Conservation (phyloP, 768 basidiomycete genomes). For the Leccinum incarnatum region DNA sequence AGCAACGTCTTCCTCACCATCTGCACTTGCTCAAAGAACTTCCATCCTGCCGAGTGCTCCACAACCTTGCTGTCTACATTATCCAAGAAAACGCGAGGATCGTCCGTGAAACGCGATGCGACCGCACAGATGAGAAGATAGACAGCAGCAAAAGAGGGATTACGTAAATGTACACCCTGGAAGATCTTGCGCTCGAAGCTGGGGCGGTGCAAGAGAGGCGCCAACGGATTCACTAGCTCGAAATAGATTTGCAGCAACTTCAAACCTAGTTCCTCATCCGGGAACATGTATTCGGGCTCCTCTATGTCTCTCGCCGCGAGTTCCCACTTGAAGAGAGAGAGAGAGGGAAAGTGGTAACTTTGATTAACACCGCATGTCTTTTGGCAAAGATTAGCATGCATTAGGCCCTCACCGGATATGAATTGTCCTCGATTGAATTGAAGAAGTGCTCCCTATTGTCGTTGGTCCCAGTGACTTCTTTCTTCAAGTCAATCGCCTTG, state of each 20-base stretch:
- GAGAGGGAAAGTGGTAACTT: background rate
- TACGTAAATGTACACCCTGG: constrained; percentile 47
- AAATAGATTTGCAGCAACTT: constrained; percentile 68
- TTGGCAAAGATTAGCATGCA: background rate
- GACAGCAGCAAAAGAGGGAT: constrained; percentile 53
- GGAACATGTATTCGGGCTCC: constrained; percentile 42
- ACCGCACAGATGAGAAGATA: constrained; percentile 73
- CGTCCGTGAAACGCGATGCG: constrained; percentile 53
- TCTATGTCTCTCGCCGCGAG: constrained; percentile 16
- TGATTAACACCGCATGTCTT: background rate
- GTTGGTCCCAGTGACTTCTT: constrained; percentile 47
- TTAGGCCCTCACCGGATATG: constrained; percentile 26
- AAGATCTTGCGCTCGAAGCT: constrained; percentile 55
- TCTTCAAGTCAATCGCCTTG: constrained; percentile 56
- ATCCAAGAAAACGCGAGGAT: constrained; percentile 51
- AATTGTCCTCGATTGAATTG: background rate
- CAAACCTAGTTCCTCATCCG: constrained; percentile 47
- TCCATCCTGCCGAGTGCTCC: constrained; percentile 52
- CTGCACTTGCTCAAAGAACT: constrained; percentile 50
- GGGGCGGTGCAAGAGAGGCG: constrained; percentile 72
- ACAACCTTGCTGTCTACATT: constrained; percentile 23
- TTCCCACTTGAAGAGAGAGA: constrained; percentile 25
- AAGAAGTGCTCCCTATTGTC: constrained; percentile 9
- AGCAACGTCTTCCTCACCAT: constrained; percentile 57
- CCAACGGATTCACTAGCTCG: constrained; percentile 46